Evolutionary conservation across 805 yeast species (phyloP).

Genomic region (Starmerella vaccinii): DNA sequence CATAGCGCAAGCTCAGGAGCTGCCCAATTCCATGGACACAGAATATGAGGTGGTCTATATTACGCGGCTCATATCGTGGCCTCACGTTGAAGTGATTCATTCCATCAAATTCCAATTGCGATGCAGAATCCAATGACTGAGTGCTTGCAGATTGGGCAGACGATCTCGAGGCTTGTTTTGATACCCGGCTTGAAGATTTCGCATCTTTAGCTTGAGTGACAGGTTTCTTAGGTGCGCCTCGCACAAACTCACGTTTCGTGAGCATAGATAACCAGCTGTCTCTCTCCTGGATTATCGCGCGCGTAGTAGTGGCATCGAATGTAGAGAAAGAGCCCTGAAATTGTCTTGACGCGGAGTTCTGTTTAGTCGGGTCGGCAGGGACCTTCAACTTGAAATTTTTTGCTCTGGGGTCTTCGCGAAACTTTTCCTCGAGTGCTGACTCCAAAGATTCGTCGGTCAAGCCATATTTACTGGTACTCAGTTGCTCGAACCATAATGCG

Average conservation of each 20-base stretch:
- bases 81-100: not conserved
- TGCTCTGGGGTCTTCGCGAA: not conserved
- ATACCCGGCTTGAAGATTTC: too few relatives aligned
- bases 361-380: not conserved
- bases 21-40: conserved; percentile 96
- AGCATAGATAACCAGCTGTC: conserved; percentile 4
- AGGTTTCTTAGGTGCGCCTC: not conserved
- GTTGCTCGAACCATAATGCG: conserved; percentile 65
- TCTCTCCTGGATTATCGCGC: not conserved
- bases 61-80: conserved; percentile 14
- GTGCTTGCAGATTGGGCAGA: too few relatives aligned
- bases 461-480: conserved; percentile 35
- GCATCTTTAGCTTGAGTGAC: not conserved
- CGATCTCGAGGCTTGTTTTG: too few relatives aligned
- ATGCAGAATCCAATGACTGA: too few relatives aligned
- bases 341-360: not conserved
- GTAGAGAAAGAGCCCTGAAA: not conserved
- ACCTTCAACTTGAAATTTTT: not conserved
- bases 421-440: conserved; percentile 47
- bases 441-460: conserved; percentile 48
- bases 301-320: not conserved
- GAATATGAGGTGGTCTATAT: conserved; percentile 50
- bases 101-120: not conserved
- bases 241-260: not conserved
- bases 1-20: conserved; percentile 63